Base-by-base conservation (phyloP, 768 basidiomycete species). In the Kwoniella newhampshirensis region DNA sequence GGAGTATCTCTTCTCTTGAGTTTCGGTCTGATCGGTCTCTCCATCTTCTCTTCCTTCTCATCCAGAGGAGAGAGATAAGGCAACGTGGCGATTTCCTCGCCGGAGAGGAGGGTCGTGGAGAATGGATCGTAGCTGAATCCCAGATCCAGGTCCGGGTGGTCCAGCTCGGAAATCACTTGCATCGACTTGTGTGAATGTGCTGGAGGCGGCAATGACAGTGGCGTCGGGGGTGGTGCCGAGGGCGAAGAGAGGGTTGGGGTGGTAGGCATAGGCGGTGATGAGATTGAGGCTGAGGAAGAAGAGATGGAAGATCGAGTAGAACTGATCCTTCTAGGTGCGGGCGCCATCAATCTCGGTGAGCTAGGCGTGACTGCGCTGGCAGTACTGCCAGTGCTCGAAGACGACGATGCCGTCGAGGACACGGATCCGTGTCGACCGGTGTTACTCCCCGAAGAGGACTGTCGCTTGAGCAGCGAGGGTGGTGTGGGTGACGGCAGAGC, bases 1-100 rank as follows among this genome's bases (percentile, higher is more conserved):
- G 67, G 67, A n/a, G 67, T 68, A 49, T 65, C 67, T 27, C 67
- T 21, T 37, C 67, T 44, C 37, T 57, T 59, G 30, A 68, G 47
- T 47, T 57, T 56, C 40, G 67, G 67, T 44, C 67, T 46, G 9
- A 48, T 36, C 4, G 48, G 36, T 27, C 15, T 28, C 7, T n/a
- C n/a, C n/a, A n/a, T n/a, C n/a, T n/a, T n/a, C n/a, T n/a, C n/a
- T n/a, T n/a, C n/a, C n/a, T n/a, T n/a, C n/a, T 6, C 17, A 21
- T 27, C 36, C n/a, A 17, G 47, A 25, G 11, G 37, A 4, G 28
- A 43, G 44, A 6, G 27, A 50, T 3, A n/a, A n/a, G n/a, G n/a
- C n/a, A 35, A 12, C 9, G 42, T 43, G 18, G 57, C 26, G 39
- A 49, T 51, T 37, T 49, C 12, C 39, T 55, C 49, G 41, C 57